Evolutionary conservation across 73 alveolate genomes (phyloP), one percentile per base, ranked within the genome.

Genomic region (Durusdinium trenchii): DNA sequence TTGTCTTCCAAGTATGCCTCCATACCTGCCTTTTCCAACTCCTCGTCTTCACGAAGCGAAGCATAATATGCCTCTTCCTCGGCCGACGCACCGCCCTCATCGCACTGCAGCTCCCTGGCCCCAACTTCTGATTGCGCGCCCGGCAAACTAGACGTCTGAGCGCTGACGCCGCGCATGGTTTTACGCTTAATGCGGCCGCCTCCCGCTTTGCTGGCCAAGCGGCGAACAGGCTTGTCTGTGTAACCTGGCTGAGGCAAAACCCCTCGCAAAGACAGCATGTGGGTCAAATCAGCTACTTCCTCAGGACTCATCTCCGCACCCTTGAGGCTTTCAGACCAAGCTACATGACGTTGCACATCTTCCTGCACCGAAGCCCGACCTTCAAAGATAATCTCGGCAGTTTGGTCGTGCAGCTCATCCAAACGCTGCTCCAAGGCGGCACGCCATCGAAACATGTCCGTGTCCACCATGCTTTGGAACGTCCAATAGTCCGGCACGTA

Each of bases 401-500:
- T n/a, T 7, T 7, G 26, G 54, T 73, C 85, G 85, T 73, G 85
- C 23, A n/a, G 18, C 52, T 35, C 51, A 38, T 73, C 85, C 30
- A 73, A 38, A 12, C 32, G 48, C 54, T 12, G 35, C 51, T 73
- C 85, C 54, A 73, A 30, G 6, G 14, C 38, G 32, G 85, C 48
- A 1, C 85, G 48, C 85, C 48, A 73, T 2, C 32, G 14, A 51
- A 73, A 73, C 52, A 73, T 7, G 38, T 32, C 52, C 18, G 52
- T n/a, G 4, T 73, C 85, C 23, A 51, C 85, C 85, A 73, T 38
- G 30, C 52, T 51, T 10, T 30, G 48, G 23, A 73, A 73, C 35
- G 52, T 32, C 85, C 85, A 73, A 3, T 73, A 73, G 85, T 73
- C 85, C 18, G 85, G 85, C 85, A 38, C 85, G 51, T 73, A 38